Evolutionary conservation across 208 protist species (phyloP).

Genomic region (Trypanosoma theileri): DNA sequence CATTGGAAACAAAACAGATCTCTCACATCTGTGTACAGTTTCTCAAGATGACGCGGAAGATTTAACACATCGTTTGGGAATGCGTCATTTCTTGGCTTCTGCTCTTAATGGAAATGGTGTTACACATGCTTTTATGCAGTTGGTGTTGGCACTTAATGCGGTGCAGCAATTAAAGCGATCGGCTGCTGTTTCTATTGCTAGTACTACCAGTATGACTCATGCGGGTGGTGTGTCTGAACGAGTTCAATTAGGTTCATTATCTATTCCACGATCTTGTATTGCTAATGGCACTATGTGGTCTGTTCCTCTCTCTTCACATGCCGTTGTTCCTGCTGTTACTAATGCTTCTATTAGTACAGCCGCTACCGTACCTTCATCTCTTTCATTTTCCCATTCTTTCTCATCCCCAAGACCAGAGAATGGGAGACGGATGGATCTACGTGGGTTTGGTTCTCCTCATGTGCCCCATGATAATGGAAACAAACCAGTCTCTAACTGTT

Average conservation of each 20-base stretch:
- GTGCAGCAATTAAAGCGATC: constrained; percentile 34
- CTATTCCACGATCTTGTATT: neutral
- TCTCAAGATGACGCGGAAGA: constrained; percentile 31
- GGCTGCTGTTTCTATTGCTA: neutral
- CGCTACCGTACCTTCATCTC: no score
- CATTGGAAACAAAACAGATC: constrained; percentile 44
- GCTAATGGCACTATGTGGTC: neutral
- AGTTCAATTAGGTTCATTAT: no score
- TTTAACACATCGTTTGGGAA: constrained; percentile 41
- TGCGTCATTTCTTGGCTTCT: constrained; percentile 44
- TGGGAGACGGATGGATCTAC: constrained; percentile 38
- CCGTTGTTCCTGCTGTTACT: no score
- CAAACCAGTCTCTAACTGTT: no score
- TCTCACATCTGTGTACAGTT: constrained; percentile 19
- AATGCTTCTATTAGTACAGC: no score
- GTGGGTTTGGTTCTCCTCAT: constrained; percentile 32
- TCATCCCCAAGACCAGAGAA: neutral
- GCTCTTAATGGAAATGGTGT: constrained; percentile 42
- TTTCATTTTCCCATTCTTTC: neutral
- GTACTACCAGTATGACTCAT: no score
- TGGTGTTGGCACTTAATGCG: constrained; percentile 44
- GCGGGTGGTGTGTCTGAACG: no score
- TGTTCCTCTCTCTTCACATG: neutral
- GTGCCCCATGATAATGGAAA: no score
- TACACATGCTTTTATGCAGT: constrained; percentile 43